phyloP scores from a whole-genome alignment of 768 basidiomycete genomes.

The Tricholoma flavovirens region DNA sequence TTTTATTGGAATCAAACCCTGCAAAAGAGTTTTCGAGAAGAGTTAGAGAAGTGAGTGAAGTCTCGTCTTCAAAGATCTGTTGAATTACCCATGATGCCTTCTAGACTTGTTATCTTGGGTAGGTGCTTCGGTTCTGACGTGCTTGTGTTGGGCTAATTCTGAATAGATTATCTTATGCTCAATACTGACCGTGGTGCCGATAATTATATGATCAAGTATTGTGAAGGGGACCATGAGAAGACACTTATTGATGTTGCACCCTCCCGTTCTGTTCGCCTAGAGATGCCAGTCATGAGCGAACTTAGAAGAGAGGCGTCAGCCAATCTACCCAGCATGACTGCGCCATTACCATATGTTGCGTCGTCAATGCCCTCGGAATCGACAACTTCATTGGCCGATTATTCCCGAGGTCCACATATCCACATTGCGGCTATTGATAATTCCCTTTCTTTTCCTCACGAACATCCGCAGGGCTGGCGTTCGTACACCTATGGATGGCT shows the following conservation, averaged over 20 bases:
- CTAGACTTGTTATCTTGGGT: conserved; percentile 81
- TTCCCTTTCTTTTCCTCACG: conserved; percentile 86
- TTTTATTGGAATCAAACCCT: conserved; percentile 82
- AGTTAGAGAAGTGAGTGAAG: conserved; percentile 72
- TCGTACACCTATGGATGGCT: conserved; percentile 88
- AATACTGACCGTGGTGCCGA: conserved; percentile 87
- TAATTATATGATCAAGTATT: conserved; percentile 92
- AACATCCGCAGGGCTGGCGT: conserved; percentile 76
- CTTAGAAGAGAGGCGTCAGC: conserved; percentile 38
- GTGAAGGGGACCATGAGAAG: conserved; percentile 76
- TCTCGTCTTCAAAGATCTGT: not conserved
- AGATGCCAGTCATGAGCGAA: conserved; percentile 73
- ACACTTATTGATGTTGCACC: conserved; percentile 75
- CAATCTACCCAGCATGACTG: conserved; percentile 31
- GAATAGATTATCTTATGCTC: conserved; percentile 80
- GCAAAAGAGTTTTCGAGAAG: conserved; percentile 80
- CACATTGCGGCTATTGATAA: conserved; percentile 94
- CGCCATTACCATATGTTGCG: conserved; percentile 35
- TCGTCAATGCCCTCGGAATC: conserved; percentile 31
- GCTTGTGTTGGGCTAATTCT: not conserved
- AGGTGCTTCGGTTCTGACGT: conserved; percentile 8
- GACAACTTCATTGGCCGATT: conserved; percentile 35
- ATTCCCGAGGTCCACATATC: conserved; percentile 68
- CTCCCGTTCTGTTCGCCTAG: conserved; percentile 54
- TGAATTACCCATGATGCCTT: conserved; percentile 11